Conservation (phyloP, 2,329 filamentous ascomycete genomes). For the Diplocarpon mali region DNA sequence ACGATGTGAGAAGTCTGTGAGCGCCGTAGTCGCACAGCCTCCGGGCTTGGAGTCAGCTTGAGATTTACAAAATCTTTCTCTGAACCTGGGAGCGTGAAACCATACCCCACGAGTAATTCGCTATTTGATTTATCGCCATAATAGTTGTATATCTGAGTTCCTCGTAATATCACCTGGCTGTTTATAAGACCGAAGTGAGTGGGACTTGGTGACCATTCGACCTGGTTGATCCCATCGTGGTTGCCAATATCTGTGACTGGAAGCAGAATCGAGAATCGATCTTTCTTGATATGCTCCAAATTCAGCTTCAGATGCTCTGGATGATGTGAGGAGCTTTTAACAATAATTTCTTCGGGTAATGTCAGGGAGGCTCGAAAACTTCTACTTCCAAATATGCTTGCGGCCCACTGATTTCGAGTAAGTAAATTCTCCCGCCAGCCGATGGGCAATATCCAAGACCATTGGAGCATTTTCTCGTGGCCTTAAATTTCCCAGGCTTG, state of each 20-base stretch:
- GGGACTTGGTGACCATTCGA: conserved; percentile 45
- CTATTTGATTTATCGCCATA: conserved; percentile 69
- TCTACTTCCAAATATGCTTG: conserved; percentile 52
- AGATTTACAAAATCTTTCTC: conserved; percentile 27
- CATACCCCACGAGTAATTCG: conserved; percentile 54
- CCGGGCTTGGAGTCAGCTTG: conserved; percentile 16
- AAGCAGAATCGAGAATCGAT: conserved; percentile 45
- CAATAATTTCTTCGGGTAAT: conserved; percentile 29
- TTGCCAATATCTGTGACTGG: conserved; percentile 65
- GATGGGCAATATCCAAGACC: no score
- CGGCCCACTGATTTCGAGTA: conserved; percentile 40
- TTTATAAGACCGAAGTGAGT: conserved; percentile 35
- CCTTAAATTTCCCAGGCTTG: no score
- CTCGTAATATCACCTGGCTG: conserved; percentile 34
- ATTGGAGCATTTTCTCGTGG: no score
- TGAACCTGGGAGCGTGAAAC: conserved; percentile 42
- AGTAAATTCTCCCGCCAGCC: no score
- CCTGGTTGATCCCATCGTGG: conserved; percentile 49
- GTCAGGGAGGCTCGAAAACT: conserved; percentile 50
- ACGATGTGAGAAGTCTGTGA: conserved; percentile 15
- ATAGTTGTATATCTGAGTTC: conserved; percentile 53
- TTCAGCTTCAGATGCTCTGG: conserved; percentile 1
- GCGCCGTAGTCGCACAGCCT: conserved; percentile 14
- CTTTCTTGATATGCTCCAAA: conserved; percentile 15
- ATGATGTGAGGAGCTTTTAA: not conserved